phyloP scores from a whole-genome alignment of 176 grass and related monocot genomes.

The Zea luxurians region DNA sequence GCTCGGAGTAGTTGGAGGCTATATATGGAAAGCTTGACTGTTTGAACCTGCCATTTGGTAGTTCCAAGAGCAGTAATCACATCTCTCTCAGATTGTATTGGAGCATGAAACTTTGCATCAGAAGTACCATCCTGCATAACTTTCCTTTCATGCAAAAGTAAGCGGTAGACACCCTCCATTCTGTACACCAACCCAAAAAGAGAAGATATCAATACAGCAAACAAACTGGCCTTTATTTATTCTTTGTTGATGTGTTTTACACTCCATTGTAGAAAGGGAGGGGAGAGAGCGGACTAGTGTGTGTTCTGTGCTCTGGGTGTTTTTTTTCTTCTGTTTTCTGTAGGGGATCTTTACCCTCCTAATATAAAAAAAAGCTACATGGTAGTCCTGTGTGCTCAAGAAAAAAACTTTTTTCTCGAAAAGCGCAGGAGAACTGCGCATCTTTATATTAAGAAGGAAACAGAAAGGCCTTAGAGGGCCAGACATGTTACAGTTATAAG shows the following conservation, averaged over 20 bases:
- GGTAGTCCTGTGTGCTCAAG: neutral
- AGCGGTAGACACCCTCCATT: slow-evolving; percentile 76
- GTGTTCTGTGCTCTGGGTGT: neutral
- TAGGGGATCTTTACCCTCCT: neutral
- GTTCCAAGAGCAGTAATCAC: slow-evolving; percentile 70
- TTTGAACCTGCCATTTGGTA: slow-evolving; percentile 83
- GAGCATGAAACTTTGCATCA: slow-evolving; percentile 51
- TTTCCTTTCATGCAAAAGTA: slow-evolving; percentile 82
- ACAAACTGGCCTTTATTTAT: neutral
- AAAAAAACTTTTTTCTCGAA: neutral
- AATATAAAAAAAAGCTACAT: neutral
- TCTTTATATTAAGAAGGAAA: no score
- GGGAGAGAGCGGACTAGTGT: neutral
- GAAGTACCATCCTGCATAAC: slow-evolving; percentile 48
- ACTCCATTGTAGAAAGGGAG: neutral
- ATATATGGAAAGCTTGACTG: slow-evolving; percentile 31
- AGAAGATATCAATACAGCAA: neutral
- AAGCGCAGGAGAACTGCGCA: no score
- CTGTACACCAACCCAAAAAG: slow-evolving; percentile 47
- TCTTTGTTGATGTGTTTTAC: neutral
- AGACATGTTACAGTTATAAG: neutral
- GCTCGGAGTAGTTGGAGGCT: neutral
- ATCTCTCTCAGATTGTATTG: slow-evolving; percentile 67
- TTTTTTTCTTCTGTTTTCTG: neutral
- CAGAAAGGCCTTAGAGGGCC: no score